Evolutionary conservation across 2,329 filamentous ascomycete genomes (phyloP), one percentile per base, ranked within the genome.

Genomic region (Exophiala sp.): DNA sequence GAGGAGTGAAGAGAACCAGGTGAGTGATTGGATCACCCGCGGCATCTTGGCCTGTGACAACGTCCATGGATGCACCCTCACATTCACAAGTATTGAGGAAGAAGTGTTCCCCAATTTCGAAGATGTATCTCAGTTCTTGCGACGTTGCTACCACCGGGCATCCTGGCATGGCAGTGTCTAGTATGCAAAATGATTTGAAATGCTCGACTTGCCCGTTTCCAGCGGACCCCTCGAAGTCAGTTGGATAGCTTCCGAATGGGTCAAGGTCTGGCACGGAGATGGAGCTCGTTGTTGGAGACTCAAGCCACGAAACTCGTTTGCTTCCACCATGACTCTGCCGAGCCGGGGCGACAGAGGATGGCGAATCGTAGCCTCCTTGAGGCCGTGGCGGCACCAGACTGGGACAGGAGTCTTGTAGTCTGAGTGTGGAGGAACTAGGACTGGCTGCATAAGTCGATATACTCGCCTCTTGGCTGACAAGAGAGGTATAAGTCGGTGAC

Each of bases 151-250:
- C 50, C 8, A 61, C 58, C n/a, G 60, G 59, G 19, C 53, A 58
- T 2, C 57, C 56, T 23, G 54, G 46, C 13, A 53, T 18, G 9
- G 47, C 57, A 9, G 59, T 56, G 34, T 60, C 56, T 6, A 64
- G 48, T 27, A 65, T 55, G 37, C 61, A 63, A 45, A 64, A 64
- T 7, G 53, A 60, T 38, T 49, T 58, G 50, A 65, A 64, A 44
- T 65, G 60, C 14, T 62, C 58, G 2, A 65, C 58, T 14, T 50
- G 39, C 18, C 27, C 41, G 18, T 35, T 22, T 10, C 29, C 44
- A 18, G 30, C 27, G 19, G 11, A 22, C 13, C 30, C 37, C 29
- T 47, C 47, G n/a, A 9, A 14, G 13, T 29, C 10, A 4, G n/a
- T 3, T 8, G 16, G n/a, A n/a, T 37, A 35, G 22, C 21, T 19